Evolutionary conservation across 768 basidiomycete species (phyloP).

Genomic region (Russula dissimulans): DNA sequence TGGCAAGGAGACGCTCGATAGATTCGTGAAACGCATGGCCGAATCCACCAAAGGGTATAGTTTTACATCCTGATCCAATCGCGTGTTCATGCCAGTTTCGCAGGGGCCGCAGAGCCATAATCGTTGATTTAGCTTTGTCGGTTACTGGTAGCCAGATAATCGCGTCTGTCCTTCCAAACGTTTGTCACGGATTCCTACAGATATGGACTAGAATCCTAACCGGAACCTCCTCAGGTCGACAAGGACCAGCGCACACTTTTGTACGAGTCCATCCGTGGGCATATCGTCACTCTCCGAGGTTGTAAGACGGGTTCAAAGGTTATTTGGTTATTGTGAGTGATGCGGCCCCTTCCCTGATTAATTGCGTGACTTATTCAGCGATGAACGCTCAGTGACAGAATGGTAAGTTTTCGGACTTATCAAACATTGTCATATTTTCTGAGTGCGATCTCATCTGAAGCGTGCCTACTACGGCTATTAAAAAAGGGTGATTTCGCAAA

Average conservation of each 20-base stretch:
- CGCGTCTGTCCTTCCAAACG: constrained; percentile 70
- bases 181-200: constrained; percentile 26
- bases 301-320: constrained; percentile 89
- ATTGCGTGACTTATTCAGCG: background rate
- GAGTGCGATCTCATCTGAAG: constrained; percentile 26
- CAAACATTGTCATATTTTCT: background rate
- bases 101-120: constrained; percentile 69
- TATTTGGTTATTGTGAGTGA: constrained; percentile 72
- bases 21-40: constrained; percentile 73
- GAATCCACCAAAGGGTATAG: constrained; percentile 72
- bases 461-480: constrained; percentile 50
- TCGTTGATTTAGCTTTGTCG: constrained; percentile 78
- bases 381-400: constrained; percentile 41
- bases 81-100: constrained; percentile 2
- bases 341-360: background rate
- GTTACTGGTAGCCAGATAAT: constrained; percentile 81
- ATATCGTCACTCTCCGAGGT: constrained; percentile 83
- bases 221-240: constrained; percentile 46
- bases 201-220: background rate
- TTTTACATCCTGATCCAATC: background rate
- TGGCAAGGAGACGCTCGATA: constrained; percentile 64
- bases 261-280: constrained; percentile 79
- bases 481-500: background rate
- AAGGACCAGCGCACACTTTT: constrained; percentile 76
- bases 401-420: constrained; percentile 30